These are phyloP conservation scores for Ilyonectria sp. DNA, from an alignment of 2,329 filamentous ascomycete species.

Conservation along the genomic window DNA sequence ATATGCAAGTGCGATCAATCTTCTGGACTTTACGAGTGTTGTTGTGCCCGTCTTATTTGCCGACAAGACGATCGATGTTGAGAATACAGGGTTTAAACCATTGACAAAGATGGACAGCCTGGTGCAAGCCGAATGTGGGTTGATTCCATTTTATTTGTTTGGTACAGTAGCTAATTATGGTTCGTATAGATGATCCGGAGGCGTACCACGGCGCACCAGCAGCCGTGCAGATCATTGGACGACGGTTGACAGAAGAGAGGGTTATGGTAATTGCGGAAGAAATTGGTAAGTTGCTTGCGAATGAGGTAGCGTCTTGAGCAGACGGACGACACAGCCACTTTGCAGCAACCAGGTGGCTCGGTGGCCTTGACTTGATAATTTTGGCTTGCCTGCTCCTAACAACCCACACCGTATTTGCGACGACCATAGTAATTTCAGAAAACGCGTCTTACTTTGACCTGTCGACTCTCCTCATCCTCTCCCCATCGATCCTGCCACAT, in stretches of 20 bases:
- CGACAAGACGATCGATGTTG: conserved; percentile 55
- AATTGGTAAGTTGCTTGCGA: conserved; percentile 49
- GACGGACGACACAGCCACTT: too few relatives aligned
- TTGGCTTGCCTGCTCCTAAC: too few relatives aligned
- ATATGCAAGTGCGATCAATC: conserved; percentile 54
- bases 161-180: background rate
- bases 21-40: conserved; percentile 58
- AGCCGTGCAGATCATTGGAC: conserved; percentile 46
- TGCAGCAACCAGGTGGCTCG: too few relatives aligned
- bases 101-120: conserved; percentile 39
- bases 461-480: conserved; percentile 17
- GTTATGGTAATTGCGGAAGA: conserved; percentile 54
- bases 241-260: conserved; percentile 45
- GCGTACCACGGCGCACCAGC: conserved; percentile 46
- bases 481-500: conserved; percentile 48
- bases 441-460: conserved; percentile 13
- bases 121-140: conserved; percentile 47
- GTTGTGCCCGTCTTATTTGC: conserved; percentile 62
- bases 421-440: conserved; percentile 7
- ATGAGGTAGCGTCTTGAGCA: background rate
- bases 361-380: too few relatives aligned
- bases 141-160: background rate
- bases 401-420: too few relatives aligned
- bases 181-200: conserved; percentile 36
- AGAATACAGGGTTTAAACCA: conserved; percentile 36